Evolutionary conservation across 179 eudicot species (phyloP), one percentile per base, ranked within the genome.

Genomic region (Actinidia chinensis): DNA sequence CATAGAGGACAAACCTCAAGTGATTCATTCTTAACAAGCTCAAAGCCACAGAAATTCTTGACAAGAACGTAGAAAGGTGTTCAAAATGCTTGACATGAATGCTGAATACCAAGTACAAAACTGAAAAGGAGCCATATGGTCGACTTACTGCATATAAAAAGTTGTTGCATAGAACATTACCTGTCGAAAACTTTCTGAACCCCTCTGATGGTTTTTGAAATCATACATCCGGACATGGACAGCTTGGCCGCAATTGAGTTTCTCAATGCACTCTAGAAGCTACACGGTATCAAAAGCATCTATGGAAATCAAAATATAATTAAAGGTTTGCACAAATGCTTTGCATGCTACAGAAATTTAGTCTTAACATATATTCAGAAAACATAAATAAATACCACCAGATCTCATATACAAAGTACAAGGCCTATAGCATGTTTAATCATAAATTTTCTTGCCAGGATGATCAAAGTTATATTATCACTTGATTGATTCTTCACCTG

Each of bases 251-350:
- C 81, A 65, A 80, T 76, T 89, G 75, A 95, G 93, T 84, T 81
- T 86, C 72, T 82, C 93, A 75, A 85, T 76, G 65, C 98, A 95
- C 75, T 95, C 98, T 74, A 95, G 85, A 54, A 95, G 89, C 87
- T 95, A 97, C 86, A 93, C 98, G 8, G 97, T 95, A 88, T 95
- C 98, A 88, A 95, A 95, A 75, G 98, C 98, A 89, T 95, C 98
- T 95, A 80, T 80, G 88, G 71, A 40, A 79, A 71, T 43, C 76
- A 60, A 68, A 12, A 36, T 18, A 42, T 25, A 71, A 71, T 71
- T 59, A 42, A 36, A 79, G 76, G 54, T 42, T 72, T 33, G 28
- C 6, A 1, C 44, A 20, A 36, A 66, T 23, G 50, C 40, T 15
- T 33, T 48, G 22, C 15, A 64, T 25, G 33, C 20, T 51, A 40